Evolutionary conservation across 2,329 filamentous ascomycete species (phyloP), one percentile per base, ranked within the genome.

Genomic region (Monosporascus sp.): DNA sequence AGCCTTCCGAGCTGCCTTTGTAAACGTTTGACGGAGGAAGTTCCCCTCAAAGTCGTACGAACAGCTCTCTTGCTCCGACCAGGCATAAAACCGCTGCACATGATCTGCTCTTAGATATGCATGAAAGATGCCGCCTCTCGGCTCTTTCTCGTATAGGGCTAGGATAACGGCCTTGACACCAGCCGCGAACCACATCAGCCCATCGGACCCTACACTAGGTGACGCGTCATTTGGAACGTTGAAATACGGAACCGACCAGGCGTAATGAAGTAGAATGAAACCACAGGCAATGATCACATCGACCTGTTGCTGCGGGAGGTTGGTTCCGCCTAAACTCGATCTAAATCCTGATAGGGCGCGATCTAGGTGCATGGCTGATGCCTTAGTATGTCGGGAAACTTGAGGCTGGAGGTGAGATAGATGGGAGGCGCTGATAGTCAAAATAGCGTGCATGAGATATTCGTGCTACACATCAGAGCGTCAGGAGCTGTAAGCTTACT

Each of bases 391-490:
- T 24, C 35, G 18, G 36, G 25, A 9, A 17, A 31, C 17, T 25
- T 17, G 7, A 17, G 51, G 51, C 46, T 53, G 51, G 35, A 53
- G 48, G 11, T 53, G 20, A 14, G 41, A 37, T 24, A 53, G 38
- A 47, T 53, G 51, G 11, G 54, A 39, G 38, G 50, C 45, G 17
- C 27, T 39, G 14, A 51, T 43, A n/a, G 43, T 55, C 25, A 51
- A 27, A 25, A 52, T 17, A 15, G 49, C 43, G n/a, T 17, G 37
- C 51, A 53, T 53, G 25, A 88, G 74, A 54, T 50, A 37, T 31
- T 50, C 47, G 18, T 53, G 48, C 51, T 53, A 37, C 14, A 41
- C 14, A n/a, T n/a, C 3, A 20, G 15, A 31, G 17, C 7, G 24
- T 50, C 41, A 50, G 49, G 7, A 37, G 27, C 31, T 41, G 22